phyloP scores from a whole-genome alignment of 805 yeast genomes.

The Ogataea sp. region DNA sequence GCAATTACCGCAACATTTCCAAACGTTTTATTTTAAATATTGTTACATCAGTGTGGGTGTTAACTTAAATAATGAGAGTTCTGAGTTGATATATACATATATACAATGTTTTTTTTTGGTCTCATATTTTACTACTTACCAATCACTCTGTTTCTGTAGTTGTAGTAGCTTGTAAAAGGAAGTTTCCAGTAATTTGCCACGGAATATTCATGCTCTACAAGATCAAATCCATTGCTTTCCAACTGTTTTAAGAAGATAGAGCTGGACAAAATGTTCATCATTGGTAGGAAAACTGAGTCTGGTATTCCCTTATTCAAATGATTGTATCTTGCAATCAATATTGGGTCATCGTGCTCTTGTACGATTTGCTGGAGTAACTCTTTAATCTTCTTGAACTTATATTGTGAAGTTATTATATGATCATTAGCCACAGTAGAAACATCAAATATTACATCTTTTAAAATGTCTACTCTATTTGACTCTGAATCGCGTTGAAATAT shows the following conservation, averaged over 20 bases:
- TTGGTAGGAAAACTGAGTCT: constrained; percentile 60
- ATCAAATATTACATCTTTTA: constrained; percentile 53
- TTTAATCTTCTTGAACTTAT: constrained; percentile 36
- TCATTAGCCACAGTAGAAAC: constrained; percentile 74
- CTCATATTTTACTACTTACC: not conserved
- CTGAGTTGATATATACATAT: not conserved
- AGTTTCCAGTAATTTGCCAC: constrained; percentile 46
- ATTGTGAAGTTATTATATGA: constrained; percentile 62
- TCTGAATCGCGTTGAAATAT: constrained; percentile 25
- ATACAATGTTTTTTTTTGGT: too few species aligned
- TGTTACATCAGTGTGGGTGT: too few species aligned
- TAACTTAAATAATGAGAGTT: not conserved
- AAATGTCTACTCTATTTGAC: constrained; percentile 25
- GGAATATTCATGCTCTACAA: constrained; percentile 27
- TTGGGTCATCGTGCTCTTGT: constrained; percentile 10
- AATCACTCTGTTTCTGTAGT: constrained; percentile 24
- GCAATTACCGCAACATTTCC: too few species aligned
- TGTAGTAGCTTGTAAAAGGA: constrained; percentile 50
- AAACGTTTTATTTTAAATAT: too few species aligned
- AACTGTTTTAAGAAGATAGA: constrained; percentile 51
- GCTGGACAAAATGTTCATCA: constrained; percentile 61
- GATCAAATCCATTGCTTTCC: constrained; percentile 58
- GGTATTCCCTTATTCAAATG: constrained; percentile 40
- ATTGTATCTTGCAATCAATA: constrained; percentile 1
- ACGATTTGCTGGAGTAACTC: constrained; percentile 15